phyloP scores from a whole-genome alignment of 75 land plant species.

The Selaginella tamariscina region DNA sequence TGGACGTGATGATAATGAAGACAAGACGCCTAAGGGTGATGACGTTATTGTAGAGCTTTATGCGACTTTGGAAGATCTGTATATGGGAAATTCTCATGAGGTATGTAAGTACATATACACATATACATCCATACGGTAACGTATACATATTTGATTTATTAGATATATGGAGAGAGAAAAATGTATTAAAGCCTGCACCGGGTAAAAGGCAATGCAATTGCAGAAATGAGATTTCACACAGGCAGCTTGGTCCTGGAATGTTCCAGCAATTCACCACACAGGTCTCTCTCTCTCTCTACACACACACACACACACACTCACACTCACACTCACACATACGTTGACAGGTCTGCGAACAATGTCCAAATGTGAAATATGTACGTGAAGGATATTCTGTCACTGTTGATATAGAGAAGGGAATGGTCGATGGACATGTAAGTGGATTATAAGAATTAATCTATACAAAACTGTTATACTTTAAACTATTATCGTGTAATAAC shows the following conservation, averaged over 20 bases:
- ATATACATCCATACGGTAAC: no score
- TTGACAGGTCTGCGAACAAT: slow-evolving; percentile 74
- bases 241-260: slow-evolving; percentile 95
- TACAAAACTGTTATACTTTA: not conserved
- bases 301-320: no score
- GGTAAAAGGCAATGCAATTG: slow-evolving; percentile 91
- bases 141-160: not conserved
- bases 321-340: no score
- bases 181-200: slow-evolving; percentile 80
- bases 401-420: slow-evolving; percentile 92
- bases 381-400: slow-evolving; percentile 63
- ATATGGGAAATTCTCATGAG: slow-evolving; percentile 77
- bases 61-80: slow-evolving; percentile 79
- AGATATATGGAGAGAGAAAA: slow-evolving; percentile 91
- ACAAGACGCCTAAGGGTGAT: slow-evolving; percentile 66
- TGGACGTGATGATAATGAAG: slow-evolving; percentile 54
- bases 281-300: slow-evolving; percentile 31
- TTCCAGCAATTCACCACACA: slow-evolving; percentile 92
- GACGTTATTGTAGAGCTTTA: slow-evolving; percentile 82
- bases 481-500: not conserved
- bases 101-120: no score
- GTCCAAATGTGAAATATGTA: slow-evolving; percentile 86
- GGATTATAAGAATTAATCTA: not conserved
- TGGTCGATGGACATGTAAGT: slow-evolving; percentile 79
- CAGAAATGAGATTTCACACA: slow-evolving; percentile 82